Conservation (phyloP, 257 asterid species). For the Solanum okadae region DNA sequence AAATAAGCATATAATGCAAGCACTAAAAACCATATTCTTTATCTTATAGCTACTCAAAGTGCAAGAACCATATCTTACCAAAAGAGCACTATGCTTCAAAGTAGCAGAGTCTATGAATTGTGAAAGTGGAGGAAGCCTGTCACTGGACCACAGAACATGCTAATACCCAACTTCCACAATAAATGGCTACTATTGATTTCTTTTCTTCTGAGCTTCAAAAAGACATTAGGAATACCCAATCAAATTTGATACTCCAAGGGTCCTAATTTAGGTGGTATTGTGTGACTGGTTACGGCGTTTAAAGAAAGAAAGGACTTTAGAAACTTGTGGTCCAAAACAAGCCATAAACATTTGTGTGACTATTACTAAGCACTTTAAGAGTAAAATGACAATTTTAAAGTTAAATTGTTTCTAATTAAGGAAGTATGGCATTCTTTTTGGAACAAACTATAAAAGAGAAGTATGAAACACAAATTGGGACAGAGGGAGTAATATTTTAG, state of each 20-base stretch:
- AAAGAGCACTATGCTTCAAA: background rate
- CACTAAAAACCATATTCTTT: background rate
- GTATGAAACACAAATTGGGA: background rate
- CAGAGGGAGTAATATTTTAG: background rate
- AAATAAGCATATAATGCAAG: background rate
- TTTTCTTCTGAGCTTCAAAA: background rate
- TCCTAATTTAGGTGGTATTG: background rate
- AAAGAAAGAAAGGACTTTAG: background rate
- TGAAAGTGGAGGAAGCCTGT: background rate
- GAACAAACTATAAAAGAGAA: background rate
- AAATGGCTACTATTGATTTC: constrained; percentile 1
- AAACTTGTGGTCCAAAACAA: background rate
- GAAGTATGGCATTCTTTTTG: background rate
- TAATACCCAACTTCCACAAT: background rate
- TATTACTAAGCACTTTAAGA: background rate
- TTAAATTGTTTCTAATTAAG: background rate
- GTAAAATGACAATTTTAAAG: background rate
- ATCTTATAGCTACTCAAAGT: background rate
- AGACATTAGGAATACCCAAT: background rate
- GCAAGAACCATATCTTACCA: background rate
- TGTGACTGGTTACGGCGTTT: background rate
- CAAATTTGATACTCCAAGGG: background rate
- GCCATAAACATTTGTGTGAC: background rate
- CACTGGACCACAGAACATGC: constrained; percentile 4
- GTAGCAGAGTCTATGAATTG: background rate